Conservation (phyloP, 2,329 filamentous ascomycete genomes). For the Tricladium varicosporioides region DNA sequence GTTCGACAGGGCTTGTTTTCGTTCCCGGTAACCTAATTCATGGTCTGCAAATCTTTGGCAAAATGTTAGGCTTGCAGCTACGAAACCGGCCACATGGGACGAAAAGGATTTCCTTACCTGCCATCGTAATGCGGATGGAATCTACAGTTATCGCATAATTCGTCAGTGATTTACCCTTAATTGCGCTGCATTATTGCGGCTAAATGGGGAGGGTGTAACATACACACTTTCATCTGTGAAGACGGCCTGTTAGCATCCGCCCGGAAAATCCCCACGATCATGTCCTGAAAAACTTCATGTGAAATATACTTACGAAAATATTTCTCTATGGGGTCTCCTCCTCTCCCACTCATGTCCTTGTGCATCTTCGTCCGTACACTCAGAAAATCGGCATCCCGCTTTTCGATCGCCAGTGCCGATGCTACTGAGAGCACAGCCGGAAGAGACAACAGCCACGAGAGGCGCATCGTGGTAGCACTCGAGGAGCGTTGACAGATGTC, state of each 20-base stretch:
- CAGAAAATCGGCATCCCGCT: constrained; percentile 33
- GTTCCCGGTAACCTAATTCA: constrained; percentile 42
- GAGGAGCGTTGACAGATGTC: background rate
- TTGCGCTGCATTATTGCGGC: background rate
- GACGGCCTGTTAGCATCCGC: constrained; percentile 13
- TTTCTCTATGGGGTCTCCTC: constrained; percentile 34
- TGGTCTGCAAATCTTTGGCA: constrained; percentile 37
- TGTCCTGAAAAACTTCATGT: background rate
- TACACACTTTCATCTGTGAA: constrained; percentile 32
- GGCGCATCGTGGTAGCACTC: constrained; percentile 25
- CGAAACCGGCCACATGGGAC: background rate
- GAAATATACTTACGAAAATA: constrained; percentile 38
- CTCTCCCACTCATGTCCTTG: constrained; percentile 33
- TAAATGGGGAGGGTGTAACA: constrained; percentile 9
- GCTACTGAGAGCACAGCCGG: constrained; percentile 21
- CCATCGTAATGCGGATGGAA: constrained; percentile 41
- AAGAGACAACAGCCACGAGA: constrained; percentile 27
- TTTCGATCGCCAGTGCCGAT: constrained; percentile 29
- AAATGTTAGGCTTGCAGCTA: background rate
- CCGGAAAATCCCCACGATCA: constrained; percentile 36
- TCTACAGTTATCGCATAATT: constrained; percentile 17
- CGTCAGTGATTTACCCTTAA: background rate
- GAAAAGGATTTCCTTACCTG: constrained; percentile 26
- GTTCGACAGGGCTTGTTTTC: constrained; percentile 56
- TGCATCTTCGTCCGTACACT: constrained; percentile 29